phyloP scores from a whole-genome alignment of 305 asterid species.

The Fraxinus angustifolia region DNA sequence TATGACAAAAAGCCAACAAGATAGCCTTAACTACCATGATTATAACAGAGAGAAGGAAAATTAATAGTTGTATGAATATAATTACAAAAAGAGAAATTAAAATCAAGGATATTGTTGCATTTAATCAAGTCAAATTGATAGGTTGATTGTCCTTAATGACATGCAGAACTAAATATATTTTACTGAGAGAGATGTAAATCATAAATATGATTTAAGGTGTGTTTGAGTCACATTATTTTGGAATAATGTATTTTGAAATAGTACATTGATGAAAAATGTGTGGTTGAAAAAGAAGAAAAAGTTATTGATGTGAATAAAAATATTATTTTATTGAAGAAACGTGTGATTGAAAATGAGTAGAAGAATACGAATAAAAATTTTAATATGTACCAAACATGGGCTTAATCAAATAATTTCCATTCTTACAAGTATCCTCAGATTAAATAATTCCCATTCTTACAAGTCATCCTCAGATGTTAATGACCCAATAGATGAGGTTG shows the following conservation, averaged over 20 bases:
- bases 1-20: neutral
- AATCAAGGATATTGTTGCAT: neutral
- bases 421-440: too few relatives aligned
- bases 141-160: neutral
- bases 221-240: too few relatives aligned
- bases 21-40: neutral
- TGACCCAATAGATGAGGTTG: neutral
- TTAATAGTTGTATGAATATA: neutral
- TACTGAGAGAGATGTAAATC: neutral
- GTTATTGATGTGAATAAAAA: too few relatives aligned
- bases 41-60: neutral
- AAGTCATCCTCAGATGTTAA: neutral
- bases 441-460: neutral
- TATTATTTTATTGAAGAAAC: too few relatives aligned
- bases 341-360: too few relatives aligned
- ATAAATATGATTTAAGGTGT: neutral
- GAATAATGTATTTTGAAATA: too few relatives aligned
- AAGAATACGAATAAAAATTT: too few relatives aligned
- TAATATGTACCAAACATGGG: too few relatives aligned
- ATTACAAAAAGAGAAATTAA: neutral
- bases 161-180: neutral
- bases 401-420: neutral
- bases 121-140: neutral
- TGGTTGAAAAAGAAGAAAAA: too few relatives aligned
- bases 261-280: too few relatives aligned